Evolutionary conservation across 371 early-diverging fungal genomes (phyloP).

Genomic region (Apophysomyces ossiformis): DNA sequence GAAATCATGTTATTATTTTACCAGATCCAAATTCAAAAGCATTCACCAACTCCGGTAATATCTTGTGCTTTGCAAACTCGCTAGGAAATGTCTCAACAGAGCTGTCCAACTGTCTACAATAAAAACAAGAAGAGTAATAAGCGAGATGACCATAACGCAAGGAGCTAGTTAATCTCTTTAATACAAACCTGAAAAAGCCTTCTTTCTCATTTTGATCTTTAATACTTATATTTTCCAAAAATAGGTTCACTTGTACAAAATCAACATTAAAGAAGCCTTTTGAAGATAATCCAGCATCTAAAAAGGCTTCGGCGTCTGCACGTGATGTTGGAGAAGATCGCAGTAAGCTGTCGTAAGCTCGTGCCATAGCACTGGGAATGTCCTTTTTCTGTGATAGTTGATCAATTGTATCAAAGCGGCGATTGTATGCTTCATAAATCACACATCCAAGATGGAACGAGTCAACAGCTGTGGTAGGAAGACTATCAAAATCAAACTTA

Average conservation of each 20-base stretch:
- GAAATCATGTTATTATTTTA: constrained; percentile 12
- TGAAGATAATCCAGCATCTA: constrained; percentile 65
- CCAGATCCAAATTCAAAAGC: constrained; percentile 92
- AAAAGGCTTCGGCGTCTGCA: constrained; percentile 68
- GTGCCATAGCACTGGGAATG: constrained; percentile 67
- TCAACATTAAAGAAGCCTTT: constrained; percentile 79
- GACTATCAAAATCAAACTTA: constrained; percentile 22
- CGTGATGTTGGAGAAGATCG: constrained; percentile 61
- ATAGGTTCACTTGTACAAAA: constrained; percentile 78
- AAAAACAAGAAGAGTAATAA: constrained; percentile 16
- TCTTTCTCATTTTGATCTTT: constrained; percentile 86
- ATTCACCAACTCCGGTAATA: constrained; percentile 88
- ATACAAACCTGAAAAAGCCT: constrained; percentile 63
- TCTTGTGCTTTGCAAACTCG: constrained; percentile 86
- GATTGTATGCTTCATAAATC: constrained; percentile 83
- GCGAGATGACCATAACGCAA: background rate
- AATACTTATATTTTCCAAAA: constrained; percentile 87
- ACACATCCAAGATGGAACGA: constrained; percentile 83
- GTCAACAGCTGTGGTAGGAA: constrained; percentile 65
- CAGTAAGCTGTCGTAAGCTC: constrained; percentile 57
- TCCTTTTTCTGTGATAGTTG: constrained; percentile 57
- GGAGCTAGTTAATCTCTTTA: constrained; percentile 16
- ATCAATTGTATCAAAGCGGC: constrained; percentile 62
- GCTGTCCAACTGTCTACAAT: constrained; percentile 54
- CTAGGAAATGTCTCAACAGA: constrained; percentile 75